Base-by-base conservation (phyloP, 2,329 filamentous ascomycete genomes). In the Talaromyces sp. region DNA sequence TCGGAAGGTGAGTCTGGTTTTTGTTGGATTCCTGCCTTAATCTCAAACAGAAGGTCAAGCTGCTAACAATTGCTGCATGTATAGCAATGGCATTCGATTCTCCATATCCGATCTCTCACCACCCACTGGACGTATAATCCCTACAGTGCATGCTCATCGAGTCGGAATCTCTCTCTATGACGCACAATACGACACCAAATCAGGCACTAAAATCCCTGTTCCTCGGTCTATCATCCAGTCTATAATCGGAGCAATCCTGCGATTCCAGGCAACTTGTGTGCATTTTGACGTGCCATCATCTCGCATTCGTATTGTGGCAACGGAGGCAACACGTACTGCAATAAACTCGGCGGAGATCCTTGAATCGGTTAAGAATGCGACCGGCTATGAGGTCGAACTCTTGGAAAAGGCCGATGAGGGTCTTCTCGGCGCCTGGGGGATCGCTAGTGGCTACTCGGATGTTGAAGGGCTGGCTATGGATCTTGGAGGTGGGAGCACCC, bases 61-160 rank as follows among this genome's bases (percentile, higher is more conserved):
- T 24, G 60, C 41, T 41, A 41, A 63, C 35, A n/a, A 14, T 33
- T 14, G 27, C 7, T 31, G 27, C 27, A 31, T 31, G 1, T 45
- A 10, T 19, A 77, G 92, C 81, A 97, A 97, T 81, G 93, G 93
- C 71, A 93, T 97, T 72, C 91, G 93, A 65, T 96, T 96, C 82
- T 94, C 92, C 52, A 92, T 97, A 72, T 91, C 92, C 9, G 88
- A 92, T 70, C 83, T 96, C 22, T 85, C 88, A 6, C 88, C 90
- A 31, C 85, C 87, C 3, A 85, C 82, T 48, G 84, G 90, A 22
- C 89, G 93, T 22, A 86, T 93, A 31, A 83, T 97, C 41, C 87
- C 85, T 24, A 93, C 90, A 35, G 72, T 96, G 64, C 96, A 91
- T 77, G 87, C 90, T 70, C 87, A 92, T 71, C 88, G 93, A 6